Conservation (phyloP, 2,329 filamentous ascomycete species). For the Hymenotorrendiella dingleyae region DNA sequence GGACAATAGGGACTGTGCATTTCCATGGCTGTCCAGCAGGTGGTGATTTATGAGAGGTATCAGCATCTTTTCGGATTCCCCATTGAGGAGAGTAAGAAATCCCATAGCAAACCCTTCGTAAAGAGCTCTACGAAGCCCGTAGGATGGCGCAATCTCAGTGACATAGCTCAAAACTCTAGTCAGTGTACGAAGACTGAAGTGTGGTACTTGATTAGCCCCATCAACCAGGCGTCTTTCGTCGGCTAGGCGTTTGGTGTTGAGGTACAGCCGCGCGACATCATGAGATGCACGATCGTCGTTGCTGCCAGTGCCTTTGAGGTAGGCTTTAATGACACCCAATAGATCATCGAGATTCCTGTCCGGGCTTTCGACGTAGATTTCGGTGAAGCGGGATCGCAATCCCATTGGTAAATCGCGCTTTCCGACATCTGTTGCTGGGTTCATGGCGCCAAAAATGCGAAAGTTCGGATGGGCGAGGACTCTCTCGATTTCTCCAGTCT, state of each 20-base stretch:
- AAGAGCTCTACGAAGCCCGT: conserved; percentile 77
- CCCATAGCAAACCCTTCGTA: conserved; percentile 98
- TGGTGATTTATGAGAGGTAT: conserved; percentile 75
- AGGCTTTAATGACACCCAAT: conserved; percentile 80
- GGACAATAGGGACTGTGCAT: conserved; percentile 66
- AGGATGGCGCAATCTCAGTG: conserved; percentile 73
- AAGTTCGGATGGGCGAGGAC: conserved; percentile 88
- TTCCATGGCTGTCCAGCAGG: conserved; percentile 65
- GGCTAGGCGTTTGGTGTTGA: conserved; percentile 77
- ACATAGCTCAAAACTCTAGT: conserved; percentile 88
- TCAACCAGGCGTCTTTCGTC: conserved; percentile 84
- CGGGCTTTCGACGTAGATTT: conserved; percentile 88
- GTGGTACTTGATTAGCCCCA: conserved; percentile 89
- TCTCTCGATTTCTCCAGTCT: conserved; percentile 88
- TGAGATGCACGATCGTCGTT: conserved; percentile 68
- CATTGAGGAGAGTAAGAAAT: conserved; percentile 83
- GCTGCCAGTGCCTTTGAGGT: conserved; percentile 66
- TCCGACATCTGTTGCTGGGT: conserved; percentile 93
- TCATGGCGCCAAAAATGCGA: conserved; percentile 97
- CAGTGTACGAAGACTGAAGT: conserved; percentile 92
- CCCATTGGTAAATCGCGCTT: conserved; percentile 90
- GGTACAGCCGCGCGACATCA: conserved; percentile 80
- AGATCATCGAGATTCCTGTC: conserved; percentile 84
- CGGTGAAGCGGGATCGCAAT: conserved; percentile 86
- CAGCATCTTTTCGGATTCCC: conserved; percentile 72